phyloP scores from a whole-genome alignment of 306 rosid species.

The Trifolium repens region DNA sequence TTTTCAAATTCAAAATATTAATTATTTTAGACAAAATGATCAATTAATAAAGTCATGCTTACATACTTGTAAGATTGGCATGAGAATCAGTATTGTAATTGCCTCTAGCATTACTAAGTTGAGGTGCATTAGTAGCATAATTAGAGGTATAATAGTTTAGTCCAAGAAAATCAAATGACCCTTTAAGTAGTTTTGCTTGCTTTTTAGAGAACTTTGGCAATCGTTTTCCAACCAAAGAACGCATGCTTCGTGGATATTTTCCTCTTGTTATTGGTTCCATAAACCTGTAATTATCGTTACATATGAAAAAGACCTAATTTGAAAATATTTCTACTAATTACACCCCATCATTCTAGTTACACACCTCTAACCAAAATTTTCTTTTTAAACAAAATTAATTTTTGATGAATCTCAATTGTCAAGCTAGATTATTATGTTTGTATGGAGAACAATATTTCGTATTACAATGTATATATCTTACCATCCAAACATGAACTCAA shows the following conservation, averaged over 20 bases:
- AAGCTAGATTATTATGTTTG: too few species aligned
- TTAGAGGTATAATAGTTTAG: constrained; percentile 64
- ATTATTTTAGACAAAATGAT: neutral
- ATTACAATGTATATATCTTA: constrained; percentile 19
- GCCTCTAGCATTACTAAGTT: neutral
- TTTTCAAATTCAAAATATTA: neutral
- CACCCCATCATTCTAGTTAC: too few species aligned
- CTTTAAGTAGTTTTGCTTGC: constrained; percentile 44
- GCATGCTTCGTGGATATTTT: constrained; percentile 66
- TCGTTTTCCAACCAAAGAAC: constrained; percentile 49
- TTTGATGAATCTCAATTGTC: too few species aligned
- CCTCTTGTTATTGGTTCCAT: constrained; percentile 60
- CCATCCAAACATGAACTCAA: constrained; percentile 79
- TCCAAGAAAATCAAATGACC: constrained; percentile 71
- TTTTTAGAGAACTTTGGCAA: constrained; percentile 51
- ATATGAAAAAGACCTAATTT: neutral
- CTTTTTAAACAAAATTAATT: too few species aligned
- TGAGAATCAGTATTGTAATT: constrained; percentile 49
- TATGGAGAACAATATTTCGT: too few species aligned
- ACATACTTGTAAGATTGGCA: constrained; percentile 53
- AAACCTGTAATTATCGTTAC: constrained; percentile 41
- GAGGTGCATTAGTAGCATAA: constrained; percentile 48
- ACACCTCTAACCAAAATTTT: too few species aligned
- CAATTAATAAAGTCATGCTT: neutral
- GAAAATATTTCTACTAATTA: too few species aligned